Base-by-base conservation (phyloP, 345 rosid genomes). In the Zanthoxylum bungeanum region DNA sequence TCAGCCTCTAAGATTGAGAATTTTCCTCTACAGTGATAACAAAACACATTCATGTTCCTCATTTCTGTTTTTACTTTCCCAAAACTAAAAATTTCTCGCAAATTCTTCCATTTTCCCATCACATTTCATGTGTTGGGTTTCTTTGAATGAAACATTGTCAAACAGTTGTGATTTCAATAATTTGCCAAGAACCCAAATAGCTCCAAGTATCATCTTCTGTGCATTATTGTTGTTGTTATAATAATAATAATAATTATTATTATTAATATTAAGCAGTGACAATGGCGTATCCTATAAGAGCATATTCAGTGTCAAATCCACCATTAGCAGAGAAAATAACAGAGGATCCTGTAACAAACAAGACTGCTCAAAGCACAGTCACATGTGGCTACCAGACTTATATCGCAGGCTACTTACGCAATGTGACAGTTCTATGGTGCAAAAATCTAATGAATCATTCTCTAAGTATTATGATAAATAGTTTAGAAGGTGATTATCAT, bases 361-460 rank as follows among this genome's bases (percentile, higher is more conserved):
- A 82, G 68, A 79, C 89, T 0, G 86, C 89, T 17, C 97, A 92
- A 66, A 86, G 90, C 88, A 90, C 90, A 0, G 97, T 93, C 28
- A 89, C 91, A 17, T 84, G 88, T 36, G 85, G 85, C 2, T 91
- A 90, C 77, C 97, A 87, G 76, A 84, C 90, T 12, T 82, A 85
- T 61, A 85, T 93, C 14, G 90, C 87, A 0, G 89, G 97, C 1
- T 85, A 47, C 60, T 87, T 89, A 79, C 84, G 93, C 7, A 84
- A 81, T 37, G 89, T 89, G 27, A 87, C 90, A 1, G 74, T 93
- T 58, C 60, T 83, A 2, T 93, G 98, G 98, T 82, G 85, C 75
- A 89, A 78, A 79, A 93, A 91, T 64, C 80, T 86, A 21, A 87
- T 89, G 94, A 85, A 86, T 66, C 91, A 90, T 74, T 81, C 89